phyloP scores from a whole-genome alignment of 805 yeast species.

The Cyberlindnera nakhonratchasimensis region DNA sequence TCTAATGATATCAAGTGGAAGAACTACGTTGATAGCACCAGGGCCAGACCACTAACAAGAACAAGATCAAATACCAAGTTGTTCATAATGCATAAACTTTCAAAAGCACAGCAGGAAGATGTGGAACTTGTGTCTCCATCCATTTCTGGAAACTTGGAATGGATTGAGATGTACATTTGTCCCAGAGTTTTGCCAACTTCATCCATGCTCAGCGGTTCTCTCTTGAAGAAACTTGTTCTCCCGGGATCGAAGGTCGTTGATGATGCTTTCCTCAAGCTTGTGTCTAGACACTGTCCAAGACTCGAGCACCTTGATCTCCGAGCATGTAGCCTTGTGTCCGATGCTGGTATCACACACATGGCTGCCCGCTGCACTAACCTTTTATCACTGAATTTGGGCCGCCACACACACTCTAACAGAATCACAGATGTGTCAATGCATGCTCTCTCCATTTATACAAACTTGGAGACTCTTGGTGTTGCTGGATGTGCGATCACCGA shows the following conservation, averaged over 20 bases:
- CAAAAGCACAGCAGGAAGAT: constrained; percentile 49
- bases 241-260: constrained; percentile 68
- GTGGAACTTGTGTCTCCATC: constrained; percentile 45
- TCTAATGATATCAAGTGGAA: constrained; percentile 43
- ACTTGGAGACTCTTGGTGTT: constrained; percentile 68
- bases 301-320: constrained; percentile 70
- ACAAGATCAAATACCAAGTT: constrained; percentile 35
- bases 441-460: constrained; percentile 45
- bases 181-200: constrained; percentile 62
- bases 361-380: constrained; percentile 58
- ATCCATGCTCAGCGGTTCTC: constrained; percentile 40
- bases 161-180: constrained; percentile 83
- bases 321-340: constrained; percentile 78
- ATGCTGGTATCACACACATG: constrained; percentile 67
- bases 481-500: constrained; percentile 88
- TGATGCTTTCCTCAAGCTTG: constrained; percentile 52
- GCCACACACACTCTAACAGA: constrained; percentile 63
- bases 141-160: constrained; percentile 48
- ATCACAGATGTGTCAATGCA: constrained; percentile 70
- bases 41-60: constrained; percentile 15
- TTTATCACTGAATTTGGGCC: constrained; percentile 68
- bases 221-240: constrained; percentile 43
- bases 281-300: constrained; percentile 54
- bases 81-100: constrained; percentile 65
- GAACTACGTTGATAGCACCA: constrained; percentile 30